Evolutionary conservation across 192 early-diverging fungal genomes (phyloP).

Genomic region (Backusella liffmaniae): DNA sequence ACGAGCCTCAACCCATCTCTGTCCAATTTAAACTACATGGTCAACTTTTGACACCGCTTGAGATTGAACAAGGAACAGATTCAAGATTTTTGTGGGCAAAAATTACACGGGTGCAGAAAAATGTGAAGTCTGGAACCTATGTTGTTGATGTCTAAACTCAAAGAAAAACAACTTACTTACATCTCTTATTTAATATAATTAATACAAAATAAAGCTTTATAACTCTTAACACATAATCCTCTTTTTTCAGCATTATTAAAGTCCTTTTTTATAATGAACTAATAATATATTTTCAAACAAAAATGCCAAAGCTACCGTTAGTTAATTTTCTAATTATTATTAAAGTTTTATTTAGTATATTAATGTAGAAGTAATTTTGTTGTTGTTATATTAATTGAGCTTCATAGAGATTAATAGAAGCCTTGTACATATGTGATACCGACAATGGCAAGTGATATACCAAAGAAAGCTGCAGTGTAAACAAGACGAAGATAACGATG

Average conservation of each 20-base stretch:
- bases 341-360: background rate
- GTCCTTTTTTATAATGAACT: background rate
- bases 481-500: constrained; percentile 20
- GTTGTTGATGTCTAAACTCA: background rate
- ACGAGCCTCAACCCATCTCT: background rate
- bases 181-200: background rate
- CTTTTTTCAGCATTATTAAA: background rate
- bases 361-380: background rate
- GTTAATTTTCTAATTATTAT: background rate
- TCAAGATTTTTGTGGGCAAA: background rate
- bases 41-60: background rate
- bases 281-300: background rate
- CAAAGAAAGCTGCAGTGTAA: constrained; percentile 24
- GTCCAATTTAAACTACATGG: background rate
- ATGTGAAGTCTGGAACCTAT: background rate
- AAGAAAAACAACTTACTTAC: background rate
- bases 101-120: background rate
- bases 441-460: constrained; percentile 21
- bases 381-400: background rate
- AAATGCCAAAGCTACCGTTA: background rate
- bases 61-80: background rate
- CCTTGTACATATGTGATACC: constrained; percentile 24
- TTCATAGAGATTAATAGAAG: constrained; percentile 2
- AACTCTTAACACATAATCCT: background rate
- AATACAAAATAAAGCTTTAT: background rate